Evolutionary conservation across 495 filamentous ascomycete genomes (phyloP), one percentile per base, ranked within the genome.

Genomic region (Neurospora sp.): DNA sequence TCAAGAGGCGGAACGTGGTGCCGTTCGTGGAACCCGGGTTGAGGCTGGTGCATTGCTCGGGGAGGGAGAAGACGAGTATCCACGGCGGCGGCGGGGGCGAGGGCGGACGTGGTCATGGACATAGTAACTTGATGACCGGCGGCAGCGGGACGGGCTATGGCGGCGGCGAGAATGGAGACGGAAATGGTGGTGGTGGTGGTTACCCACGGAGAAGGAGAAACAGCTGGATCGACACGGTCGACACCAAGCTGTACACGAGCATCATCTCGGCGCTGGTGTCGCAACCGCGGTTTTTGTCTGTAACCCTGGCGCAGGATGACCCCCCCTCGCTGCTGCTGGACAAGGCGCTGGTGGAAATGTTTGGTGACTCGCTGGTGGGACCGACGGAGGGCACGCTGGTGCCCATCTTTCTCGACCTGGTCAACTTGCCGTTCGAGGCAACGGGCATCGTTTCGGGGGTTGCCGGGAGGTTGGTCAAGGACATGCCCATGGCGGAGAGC

Each of bases 371-470:
- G 6, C 85, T 98, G 2, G 88, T 96, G 0, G 95, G 96, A 14
- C 90, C 90, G 39, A 93, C 91, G 31, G 91, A 93, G 69, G 91
- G 93, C 70, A 88, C 89, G 40, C 87, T 97, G 18, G 89, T 98
- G 16, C 94, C 96, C 0, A 96, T 99, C 74, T 95, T 92, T 75
- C 87, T 99, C 3, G 94, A 98, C 76, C 85, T 99, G 70, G 88
- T 88, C 27, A 89, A 90, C 39, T 85, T 98, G 4, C 93, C 94
- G 1, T 86, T 94, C 31, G 94, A 97, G 81, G 94, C 93, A 5
- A 97, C 94, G 2, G 96, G 96, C 41, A 97, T 98, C 71, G 93
- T 98, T 42, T 97, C 93, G 76, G 94, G 94, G 9, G 92, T 98
- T 23, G 94, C 94, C 1, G 92, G 93, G 16, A 88, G 88, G 74